Percentiles rank a stretch among this genome's conserved stretches.
phyloP scores from a whole-genome alignment of 768 basidiomycete species.

The Plicaturopsis crispa region DNA sequence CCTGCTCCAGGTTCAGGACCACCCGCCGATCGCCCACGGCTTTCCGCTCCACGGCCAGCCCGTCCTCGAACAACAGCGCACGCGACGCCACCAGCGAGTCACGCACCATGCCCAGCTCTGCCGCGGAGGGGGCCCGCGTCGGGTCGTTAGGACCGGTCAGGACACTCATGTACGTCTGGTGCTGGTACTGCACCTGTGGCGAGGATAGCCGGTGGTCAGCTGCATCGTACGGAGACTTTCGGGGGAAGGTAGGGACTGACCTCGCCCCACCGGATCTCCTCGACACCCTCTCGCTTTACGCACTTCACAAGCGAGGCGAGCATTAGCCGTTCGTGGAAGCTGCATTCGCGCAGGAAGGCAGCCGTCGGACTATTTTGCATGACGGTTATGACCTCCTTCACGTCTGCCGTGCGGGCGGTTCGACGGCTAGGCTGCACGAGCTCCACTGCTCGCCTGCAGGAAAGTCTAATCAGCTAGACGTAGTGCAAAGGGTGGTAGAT shows the following conservation, averaged over 20 bases:
- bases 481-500: neutral
- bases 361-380: conserved; percentile 92
- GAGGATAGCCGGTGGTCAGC: neutral
- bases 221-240: neutral
- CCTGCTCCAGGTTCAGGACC: conserved; percentile 75
- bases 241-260: conserved; percentile 31
- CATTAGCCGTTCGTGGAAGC: conserved; percentile 85
- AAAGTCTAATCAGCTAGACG: conserved; percentile 1
- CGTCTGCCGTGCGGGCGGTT: conserved; percentile 61
- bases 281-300: conserved; percentile 74
- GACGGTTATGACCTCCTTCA: conserved; percentile 69
- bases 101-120: conserved; percentile 63
- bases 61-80: conserved; percentile 69
- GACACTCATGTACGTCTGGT: conserved; percentile 58
- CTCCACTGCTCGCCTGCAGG: conserved; percentile 71
- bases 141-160: conserved; percentile 57
- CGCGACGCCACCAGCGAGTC: conserved; percentile 73
- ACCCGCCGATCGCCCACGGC: conserved; percentile 60
- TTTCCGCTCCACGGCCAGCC: conserved; percentile 44
- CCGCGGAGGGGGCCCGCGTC: conserved; percentile 43
- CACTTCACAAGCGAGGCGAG: conserved; percentile 78
- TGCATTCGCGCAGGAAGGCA: conserved; percentile 73
- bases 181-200: conserved; percentile 65
- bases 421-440: conserved; percentile 45
- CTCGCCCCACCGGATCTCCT: conserved; percentile 82